Evolutionary conservation across 2,329 filamentous ascomycete species (phyloP).

Genomic region (Penicillium sp.): DNA sequence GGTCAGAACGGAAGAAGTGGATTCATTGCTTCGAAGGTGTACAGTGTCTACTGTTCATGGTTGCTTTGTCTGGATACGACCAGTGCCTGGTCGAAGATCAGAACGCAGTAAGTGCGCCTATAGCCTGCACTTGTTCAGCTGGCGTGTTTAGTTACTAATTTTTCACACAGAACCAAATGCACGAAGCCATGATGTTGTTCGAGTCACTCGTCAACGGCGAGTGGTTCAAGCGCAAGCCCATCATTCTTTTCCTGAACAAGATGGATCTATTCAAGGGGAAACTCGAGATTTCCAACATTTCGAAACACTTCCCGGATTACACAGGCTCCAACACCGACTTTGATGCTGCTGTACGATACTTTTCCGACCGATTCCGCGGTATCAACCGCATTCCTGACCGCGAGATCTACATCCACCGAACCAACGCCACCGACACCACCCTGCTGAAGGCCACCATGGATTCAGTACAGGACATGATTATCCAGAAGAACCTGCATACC

Average conservation of each 20-base stretch:
- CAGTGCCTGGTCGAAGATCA: conserved; percentile 96
- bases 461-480: conserved; percentile 86
- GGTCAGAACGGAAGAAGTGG: conserved; percentile 96
- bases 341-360: conserved; percentile 78
- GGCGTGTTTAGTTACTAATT: neutral
- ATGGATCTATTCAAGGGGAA: conserved; percentile 85
- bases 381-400: conserved; percentile 69
- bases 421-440: conserved; percentile 70
- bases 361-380: conserved; percentile 79
- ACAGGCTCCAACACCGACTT: conserved; percentile 72
- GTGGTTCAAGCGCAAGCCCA: conserved; percentile 81
- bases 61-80: conserved; percentile 94
- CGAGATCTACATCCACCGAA: conserved; percentile 65
- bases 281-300: conserved; percentile 72
- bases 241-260: conserved; percentile 87
- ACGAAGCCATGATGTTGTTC: conserved; percentile 85
- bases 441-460: conserved; percentile 85
- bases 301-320: conserved; percentile 79
- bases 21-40: conserved; percentile 97
- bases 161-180: conserved; percentile 78
- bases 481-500: conserved; percentile 81
- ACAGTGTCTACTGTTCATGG: conserved; percentile 88
- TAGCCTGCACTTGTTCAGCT: neutral
- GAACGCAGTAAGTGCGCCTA: conserved; percentile 75
- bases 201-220: conserved; percentile 85